These are phyloP conservation scores for Rutstroemia sydowiana DNA, from an alignment of 2,329 filamentous ascomycete genomes.

Conservation along the genomic window DNA sequence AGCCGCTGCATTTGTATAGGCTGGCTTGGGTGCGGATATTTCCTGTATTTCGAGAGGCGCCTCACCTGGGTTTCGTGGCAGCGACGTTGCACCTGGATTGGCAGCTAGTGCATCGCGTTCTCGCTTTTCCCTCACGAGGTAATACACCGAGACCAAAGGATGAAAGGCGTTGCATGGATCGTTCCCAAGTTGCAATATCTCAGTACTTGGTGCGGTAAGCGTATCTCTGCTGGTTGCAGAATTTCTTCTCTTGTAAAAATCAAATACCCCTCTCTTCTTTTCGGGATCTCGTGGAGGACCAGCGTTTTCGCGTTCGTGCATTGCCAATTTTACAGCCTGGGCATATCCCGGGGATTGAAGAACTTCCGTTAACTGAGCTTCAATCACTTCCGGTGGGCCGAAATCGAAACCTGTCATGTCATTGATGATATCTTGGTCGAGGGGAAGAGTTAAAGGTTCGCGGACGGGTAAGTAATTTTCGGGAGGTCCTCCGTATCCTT, in stretches of 20 bases:
- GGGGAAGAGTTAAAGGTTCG: conserved; percentile 75
- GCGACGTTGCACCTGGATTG: conserved; percentile 50
- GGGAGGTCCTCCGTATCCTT: conserved; percentile 77
- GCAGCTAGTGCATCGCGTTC: conserved; percentile 60
- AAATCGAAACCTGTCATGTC: conserved; percentile 99
- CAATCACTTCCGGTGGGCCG: conserved; percentile 77
- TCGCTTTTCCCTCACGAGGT: conserved; percentile 90
- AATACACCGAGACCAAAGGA: conserved; percentile 88
- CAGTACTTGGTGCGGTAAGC: conserved; percentile 72
- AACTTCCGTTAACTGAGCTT: conserved; percentile 71
- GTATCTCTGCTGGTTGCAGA: conserved; percentile 86
- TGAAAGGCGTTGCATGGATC: conserved; percentile 93
- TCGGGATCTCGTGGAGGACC: conserved; percentile 55
- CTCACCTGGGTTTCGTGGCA: conserved; percentile 50
- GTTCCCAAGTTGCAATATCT: conserved; percentile 72
- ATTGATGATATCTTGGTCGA: conserved; percentile 76
- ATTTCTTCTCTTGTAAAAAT: conserved; percentile 93
- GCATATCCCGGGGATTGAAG: conserved; percentile 94
- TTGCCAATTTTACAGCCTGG: conserved; percentile 64
- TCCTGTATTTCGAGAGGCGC: conserved; percentile 57
- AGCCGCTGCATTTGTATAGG: conserved; percentile 75
- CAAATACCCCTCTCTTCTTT: conserved; percentile 78
- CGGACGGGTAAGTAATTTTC: conserved; percentile 82
- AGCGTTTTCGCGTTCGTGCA: conserved; percentile 56
- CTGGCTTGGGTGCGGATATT: conserved; percentile 72